Conservation (phyloP, 257 asterid genomes). For the Mitragyna speciosa region DNA sequence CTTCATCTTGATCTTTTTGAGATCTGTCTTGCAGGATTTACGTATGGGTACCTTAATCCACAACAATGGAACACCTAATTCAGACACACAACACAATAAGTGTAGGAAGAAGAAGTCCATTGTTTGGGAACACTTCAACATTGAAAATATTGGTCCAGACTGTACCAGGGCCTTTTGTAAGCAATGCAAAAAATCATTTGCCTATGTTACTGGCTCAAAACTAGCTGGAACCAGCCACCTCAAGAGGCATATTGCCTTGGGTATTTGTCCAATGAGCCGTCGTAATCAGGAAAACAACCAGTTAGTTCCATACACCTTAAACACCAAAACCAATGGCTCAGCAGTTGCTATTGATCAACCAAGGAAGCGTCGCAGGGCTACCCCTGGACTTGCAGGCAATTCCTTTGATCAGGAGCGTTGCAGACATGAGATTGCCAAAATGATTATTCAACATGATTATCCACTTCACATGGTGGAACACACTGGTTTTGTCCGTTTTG, state of each 20-base stretch:
- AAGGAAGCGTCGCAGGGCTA: constrained; percentile 60
- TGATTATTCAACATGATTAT: constrained; percentile 78
- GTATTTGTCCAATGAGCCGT: constrained; percentile 66
- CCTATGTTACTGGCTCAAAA: constrained; percentile 76
- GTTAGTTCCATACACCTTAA: constrained; percentile 26
- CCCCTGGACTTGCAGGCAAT: constrained; percentile 34
- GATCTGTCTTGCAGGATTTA: constrained; percentile 33
- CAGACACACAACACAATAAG: constrained; percentile 57
- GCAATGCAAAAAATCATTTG: constrained; percentile 79
- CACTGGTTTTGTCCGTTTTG: constrained; percentile 56
- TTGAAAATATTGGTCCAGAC: constrained; percentile 44
- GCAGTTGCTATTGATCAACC: constrained; percentile 50
- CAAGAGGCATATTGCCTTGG: constrained; percentile 71
- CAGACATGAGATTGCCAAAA: constrained; percentile 55
- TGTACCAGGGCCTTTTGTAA: constrained; percentile 72
- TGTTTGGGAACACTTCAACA: constrained; percentile 87
- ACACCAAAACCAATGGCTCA: constrained; percentile 35
- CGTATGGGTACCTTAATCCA: constrained; percentile 46
- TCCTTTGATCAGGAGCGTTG: constrained; percentile 42
- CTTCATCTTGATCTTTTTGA: neutral
- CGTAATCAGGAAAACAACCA: constrained; percentile 40
- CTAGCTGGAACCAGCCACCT: constrained; percentile 91
- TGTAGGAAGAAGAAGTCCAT: constrained; percentile 75
- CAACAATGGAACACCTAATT: constrained; percentile 41
- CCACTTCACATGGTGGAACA: constrained; percentile 74